These are phyloP conservation scores for Nannochloris sp. DNA, from an alignment of 139 green algal genomes.

Conservation along the genomic window DNA sequence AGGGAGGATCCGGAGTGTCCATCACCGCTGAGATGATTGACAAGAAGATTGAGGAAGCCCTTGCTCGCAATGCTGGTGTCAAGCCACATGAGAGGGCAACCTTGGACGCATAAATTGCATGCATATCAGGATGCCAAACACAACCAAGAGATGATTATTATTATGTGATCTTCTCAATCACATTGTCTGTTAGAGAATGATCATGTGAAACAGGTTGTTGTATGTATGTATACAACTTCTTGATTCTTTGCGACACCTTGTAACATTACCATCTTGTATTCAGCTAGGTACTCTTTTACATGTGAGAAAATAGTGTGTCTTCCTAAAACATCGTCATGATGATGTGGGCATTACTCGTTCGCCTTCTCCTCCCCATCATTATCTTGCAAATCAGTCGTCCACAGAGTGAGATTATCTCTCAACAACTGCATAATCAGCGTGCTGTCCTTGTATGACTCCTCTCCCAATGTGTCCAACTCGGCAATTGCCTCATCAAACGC, in stretches of 20 bases:
- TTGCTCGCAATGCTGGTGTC: background rate
- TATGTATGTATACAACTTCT: no score
- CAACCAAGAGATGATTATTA: background rate
- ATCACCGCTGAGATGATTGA: conserved; percentile 30
- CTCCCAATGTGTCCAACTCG: conserved; percentile 93
- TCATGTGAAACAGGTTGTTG: no score
- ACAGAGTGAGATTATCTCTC: conserved; percentile 97
- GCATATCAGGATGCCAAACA: conserved; percentile 1
- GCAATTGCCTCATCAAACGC: conserved; percentile 98
- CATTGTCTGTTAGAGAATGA: no score
- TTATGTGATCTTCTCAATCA: no score
- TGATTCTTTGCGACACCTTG: no score
- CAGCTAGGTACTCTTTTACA: no score
- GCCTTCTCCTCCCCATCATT: conserved; percentile 20
- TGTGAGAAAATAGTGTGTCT: no score
- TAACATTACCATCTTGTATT: no score
- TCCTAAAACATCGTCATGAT: no score
- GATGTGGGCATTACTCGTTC: conserved; percentile 15
- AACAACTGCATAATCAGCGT: conserved; percentile 99
- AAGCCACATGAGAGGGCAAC: background rate
- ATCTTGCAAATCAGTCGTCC: conserved; percentile 94
- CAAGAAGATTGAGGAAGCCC: conserved; percentile 30
- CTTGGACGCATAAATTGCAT: background rate
- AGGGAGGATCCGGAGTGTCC: background rate
- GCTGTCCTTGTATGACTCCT: conserved; percentile 99